Conservation (phyloP, 352 stramenopile species). For the Phytophthora cryptogea region DNA sequence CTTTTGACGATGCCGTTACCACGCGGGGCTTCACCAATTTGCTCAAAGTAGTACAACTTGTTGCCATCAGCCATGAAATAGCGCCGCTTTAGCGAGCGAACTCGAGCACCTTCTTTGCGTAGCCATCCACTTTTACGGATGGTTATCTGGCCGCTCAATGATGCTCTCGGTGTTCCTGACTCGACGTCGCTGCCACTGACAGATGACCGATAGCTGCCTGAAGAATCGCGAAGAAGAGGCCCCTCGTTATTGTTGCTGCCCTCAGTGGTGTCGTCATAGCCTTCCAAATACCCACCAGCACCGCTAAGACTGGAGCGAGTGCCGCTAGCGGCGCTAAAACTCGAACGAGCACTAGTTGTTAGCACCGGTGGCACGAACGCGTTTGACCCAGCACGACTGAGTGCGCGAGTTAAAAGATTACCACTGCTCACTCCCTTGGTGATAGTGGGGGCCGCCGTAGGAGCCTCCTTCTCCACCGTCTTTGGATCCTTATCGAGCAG, state of each 20-base stretch:
- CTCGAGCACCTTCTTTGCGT: constrained; percentile 72
- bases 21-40: constrained; percentile 56
- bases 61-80: constrained; percentile 75
- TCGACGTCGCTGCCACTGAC: neutral
- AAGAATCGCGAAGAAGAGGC: constrained; percentile 18
- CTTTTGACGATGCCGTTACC: constrained; percentile 60
- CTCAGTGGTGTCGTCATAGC: constrained; percentile 23
- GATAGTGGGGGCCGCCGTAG: neutral
- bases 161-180: constrained; percentile 19
- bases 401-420: constrained; percentile 33
- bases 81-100: constrained; percentile 77
- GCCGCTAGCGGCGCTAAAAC: constrained; percentile 9
- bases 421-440: constrained; percentile 22
- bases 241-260: constrained; percentile 19
- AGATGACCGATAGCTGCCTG: constrained; percentile 7
- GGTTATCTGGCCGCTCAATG: constrained; percentile 5
- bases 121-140: constrained; percentile 73
- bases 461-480: constrained; percentile 27
- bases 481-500: constrained; percentile 53
- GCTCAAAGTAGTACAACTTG: constrained; percentile 64
- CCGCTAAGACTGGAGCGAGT: constrained; percentile 25
- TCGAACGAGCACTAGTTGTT: constrained; percentile 14
- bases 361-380: constrained; percentile 18
- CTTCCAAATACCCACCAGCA: constrained; percentile 31
- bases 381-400: constrained; percentile 40